A percentile compares a stretch with the other conserved stretches of the same genome.
Evolutionary conservation across 768 basidiomycete genomes (phyloP).

Genomic region (Chlorophyllum brunneum): DNA sequence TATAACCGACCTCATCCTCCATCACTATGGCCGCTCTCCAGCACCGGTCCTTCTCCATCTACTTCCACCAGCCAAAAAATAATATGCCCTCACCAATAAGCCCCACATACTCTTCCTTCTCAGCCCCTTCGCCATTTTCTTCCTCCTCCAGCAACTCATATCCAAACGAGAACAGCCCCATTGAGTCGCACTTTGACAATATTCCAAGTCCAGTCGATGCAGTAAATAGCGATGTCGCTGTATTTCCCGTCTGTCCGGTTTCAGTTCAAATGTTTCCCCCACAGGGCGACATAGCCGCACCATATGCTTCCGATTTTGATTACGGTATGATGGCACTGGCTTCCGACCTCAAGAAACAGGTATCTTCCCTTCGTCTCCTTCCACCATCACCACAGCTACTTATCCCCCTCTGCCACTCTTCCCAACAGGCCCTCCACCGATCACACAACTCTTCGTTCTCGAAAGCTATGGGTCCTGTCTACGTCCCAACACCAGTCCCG

Average conservation of each 20-base stretch:
- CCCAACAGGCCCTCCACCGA: constrained; percentile 14
- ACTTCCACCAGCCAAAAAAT: constrained; percentile 5
- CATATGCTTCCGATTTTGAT: constrained; percentile 16
- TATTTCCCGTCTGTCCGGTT: constrained; percentile 13
- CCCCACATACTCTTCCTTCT: constrained; percentile 33
- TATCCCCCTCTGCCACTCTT: constrained; percentile 12
- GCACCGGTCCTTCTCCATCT: constrained; percentile 12
- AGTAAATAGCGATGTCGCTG: constrained; percentile 13
- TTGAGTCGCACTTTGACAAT: constrained; percentile 32
- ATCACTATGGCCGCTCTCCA: constrained; percentile 13
- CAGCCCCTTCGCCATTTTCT: constrained; percentile 36
- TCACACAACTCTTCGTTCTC: constrained; percentile 8
- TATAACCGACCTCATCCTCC: constrained; percentile 7
- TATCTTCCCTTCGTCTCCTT: constrained; percentile 9
- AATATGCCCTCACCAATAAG: constrained; percentile 26
- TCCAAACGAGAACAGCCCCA: constrained; percentile 29
- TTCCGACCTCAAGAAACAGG: constrained; percentile 12
- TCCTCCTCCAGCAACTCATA: constrained; percentile 9
- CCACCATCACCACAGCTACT: constrained; percentile 12
- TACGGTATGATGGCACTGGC: constrained; percentile 13
- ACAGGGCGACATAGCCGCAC: constrained; percentile 15
- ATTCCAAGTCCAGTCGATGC: constrained; percentile 10
- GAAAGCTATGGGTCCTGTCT: constrained; percentile 15
- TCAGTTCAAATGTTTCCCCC: constrained; percentile 18
- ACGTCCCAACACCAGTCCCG: constrained; percentile 3